A percentile compares a stretch with the other conserved stretches of the same genome.
These are phyloP conservation scores for Plenodomus tracheiphilus DNA, from an alignment of 2,329 filamentous ascomycete species.

Conservation along the genomic window DNA sequence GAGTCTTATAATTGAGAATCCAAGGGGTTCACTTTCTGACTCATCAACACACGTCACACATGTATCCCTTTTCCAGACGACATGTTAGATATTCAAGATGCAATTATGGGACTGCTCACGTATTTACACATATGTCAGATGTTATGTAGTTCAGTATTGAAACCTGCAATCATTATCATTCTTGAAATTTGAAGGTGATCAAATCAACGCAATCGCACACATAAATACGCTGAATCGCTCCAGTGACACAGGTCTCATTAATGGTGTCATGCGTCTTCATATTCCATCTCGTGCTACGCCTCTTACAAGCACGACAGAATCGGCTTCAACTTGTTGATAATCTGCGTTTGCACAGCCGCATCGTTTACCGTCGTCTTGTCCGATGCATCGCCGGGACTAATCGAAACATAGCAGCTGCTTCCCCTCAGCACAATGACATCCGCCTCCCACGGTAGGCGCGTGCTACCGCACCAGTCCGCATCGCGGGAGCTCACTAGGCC, in stretches of 20 bases:
- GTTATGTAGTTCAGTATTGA: no score
- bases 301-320: slow-evolving; percentile 24
- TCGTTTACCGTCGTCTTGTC: slow-evolving; percentile 64
- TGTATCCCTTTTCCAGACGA: not conserved
- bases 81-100: no score
- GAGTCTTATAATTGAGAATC: not conserved
- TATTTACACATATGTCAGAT: no score
- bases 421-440: slow-evolving; percentile 55
- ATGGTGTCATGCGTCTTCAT: not conserved
- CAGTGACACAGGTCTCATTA: not conserved
- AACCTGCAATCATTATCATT: no score
- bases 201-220: no score
- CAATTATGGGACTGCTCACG: no score
- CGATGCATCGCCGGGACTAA: slow-evolving; percentile 64
- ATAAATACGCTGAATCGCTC: no score
- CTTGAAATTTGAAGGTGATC: no score
- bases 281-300: not conserved
- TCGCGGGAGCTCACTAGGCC: slow-evolving; percentile 50
- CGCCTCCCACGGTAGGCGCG: slow-evolving; percentile 62
- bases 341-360: slow-evolving; percentile 34
- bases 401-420: slow-evolving; percentile 59
- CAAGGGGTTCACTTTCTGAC: not conserved
- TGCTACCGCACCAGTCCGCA: slow-evolving; percentile 59
- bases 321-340: slow-evolving; percentile 31
- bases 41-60: not conserved